phyloP scores from a whole-genome alignment of 2,329 filamentous ascomycete species.

The Diplodia corticola region DNA sequence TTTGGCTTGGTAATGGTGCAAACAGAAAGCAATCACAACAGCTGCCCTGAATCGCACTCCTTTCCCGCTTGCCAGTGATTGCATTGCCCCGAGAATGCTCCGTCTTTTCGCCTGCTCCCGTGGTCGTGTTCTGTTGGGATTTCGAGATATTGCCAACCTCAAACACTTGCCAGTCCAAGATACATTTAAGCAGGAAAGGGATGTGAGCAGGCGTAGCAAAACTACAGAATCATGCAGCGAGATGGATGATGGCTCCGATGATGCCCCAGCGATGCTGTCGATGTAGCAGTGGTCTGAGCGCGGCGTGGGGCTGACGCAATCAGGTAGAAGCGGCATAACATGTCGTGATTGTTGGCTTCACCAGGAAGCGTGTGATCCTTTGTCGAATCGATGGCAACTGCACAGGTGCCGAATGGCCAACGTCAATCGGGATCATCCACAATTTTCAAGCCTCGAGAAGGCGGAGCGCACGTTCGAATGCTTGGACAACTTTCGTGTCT shows the following conservation, averaged over 20 bases:
- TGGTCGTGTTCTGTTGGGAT: no score
- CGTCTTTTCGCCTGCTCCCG: no score
- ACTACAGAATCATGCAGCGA: conserved; percentile 12
- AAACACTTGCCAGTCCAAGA: no score
- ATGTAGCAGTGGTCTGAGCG: background rate
- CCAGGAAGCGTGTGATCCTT: background rate
- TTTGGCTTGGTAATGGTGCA: background rate
- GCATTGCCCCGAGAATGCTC: no score
- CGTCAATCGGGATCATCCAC: background rate
- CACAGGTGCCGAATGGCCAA: background rate
- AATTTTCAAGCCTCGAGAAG: conserved; percentile 38
- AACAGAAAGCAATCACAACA: background rate
- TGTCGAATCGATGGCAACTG: background rate
- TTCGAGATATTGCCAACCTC: no score
- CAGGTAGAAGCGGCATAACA: background rate
- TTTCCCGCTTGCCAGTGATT: no score
- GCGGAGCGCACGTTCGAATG: conserved; percentile 51
- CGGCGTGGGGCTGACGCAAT: background rate
- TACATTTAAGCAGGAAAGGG: no score
- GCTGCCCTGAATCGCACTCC: background rate
- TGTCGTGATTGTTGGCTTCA: background rate
- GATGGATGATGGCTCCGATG: background rate
- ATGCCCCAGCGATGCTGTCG: background rate
- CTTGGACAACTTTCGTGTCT: conserved; percentile 50
- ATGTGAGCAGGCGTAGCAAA: no score